Evolutionary conservation across 2,329 filamentous ascomycete genomes (phyloP), one percentile per base, ranked within the genome.

Genomic region (Fusarium transvaalense): DNA sequence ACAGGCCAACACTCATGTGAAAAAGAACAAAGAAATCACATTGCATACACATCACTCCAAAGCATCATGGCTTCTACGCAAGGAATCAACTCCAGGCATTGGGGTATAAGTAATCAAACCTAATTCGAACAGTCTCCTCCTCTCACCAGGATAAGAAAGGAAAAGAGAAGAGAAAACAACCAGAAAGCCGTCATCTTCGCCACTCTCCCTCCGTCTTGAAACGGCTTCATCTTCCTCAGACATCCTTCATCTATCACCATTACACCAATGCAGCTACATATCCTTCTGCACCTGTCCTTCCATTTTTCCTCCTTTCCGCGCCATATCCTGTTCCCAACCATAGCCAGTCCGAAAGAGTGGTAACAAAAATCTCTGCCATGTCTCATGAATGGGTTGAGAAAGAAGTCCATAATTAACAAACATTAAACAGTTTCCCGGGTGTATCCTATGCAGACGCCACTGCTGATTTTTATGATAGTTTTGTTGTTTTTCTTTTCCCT

Each of bases 61-160:
- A 51, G 34, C 9, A 12, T 14, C 55, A 39, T 47, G 15, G 15
- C 34, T 48, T 58, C 51, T 41, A 58, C 43, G 55, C 60, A 69
- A 60, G 66, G 60, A 69, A 59, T 58, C 58, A 74, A 73, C 66
- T 71, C 67, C 71, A 74, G 72, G 71, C 71, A 64, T 71, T 71
- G 71, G 71, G 71, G 71, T 73, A 74, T 74, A 74, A 74, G 57
- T 74, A 74, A 70, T 66, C 66, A 64, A 63, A 59, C 71, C 71
- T 74, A 70, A 72, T 61, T 50, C 71, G 63, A 74, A 70, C 57
- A 68, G 46, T 59, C 63, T 66, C 62, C 32, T 48, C 61, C 68
- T 60, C 60, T 61, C 65, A 53, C 51, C 53, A 32, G 61, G 53
- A 46, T 45, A 51, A 62, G 52, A 62, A 61, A 43, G 34, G 23